Base-by-base conservation (phyloP, 495 filamentous ascomycete genomes). In the Penicillium paradoxum region DNA sequence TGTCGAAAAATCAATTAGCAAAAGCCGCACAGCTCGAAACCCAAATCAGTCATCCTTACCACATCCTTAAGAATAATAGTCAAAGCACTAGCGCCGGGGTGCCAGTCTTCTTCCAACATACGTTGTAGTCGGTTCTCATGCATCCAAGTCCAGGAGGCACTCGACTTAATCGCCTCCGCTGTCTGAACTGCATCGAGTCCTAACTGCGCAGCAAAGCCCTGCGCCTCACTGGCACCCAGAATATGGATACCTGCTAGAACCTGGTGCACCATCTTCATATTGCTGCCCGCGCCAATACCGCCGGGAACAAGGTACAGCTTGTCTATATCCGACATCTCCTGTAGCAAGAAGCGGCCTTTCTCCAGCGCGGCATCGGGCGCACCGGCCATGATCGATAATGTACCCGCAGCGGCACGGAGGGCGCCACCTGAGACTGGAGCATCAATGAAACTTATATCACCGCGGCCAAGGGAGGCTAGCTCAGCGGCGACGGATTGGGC, bases 231-330 rank as follows among this genome's bases (percentile, higher is more conserved):
- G 11, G 82, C 77, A 8, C 84, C 79, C 2, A 86, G 74, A 57
- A 93, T 91, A 53, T 90, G 83, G 49, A 86, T 84, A 0, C 83
- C 88, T 1, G 88, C 89, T 10, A 91, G 76, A 15, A 93, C 83
- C 65, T 93, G 89, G 67, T 91, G 88, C 45, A 87, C 82, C 80
- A 90, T 89, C 70, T 93, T 93, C 78, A 90, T 87, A 62, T 91
- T 91, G 57, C 84, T 89, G n/a, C 89, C 88, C 0, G 82, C 82
- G 4, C 87, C 87, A 44, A 91, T 72, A 3, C 85, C 88, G 9
- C 88, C 87, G 8, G 79, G 75, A 7, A 93, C 84, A 17, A 87
- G 75, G 57, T 90, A 90, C 27, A 91, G 66, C 63, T 89, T 90
- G 52, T 79, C 64, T 7, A 67, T 56, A 25, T 74, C 78, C 0